Evolutionary conservation across 257 asterid species (phyloP).

Genomic region (Nicotiana sylvestris): DNA sequence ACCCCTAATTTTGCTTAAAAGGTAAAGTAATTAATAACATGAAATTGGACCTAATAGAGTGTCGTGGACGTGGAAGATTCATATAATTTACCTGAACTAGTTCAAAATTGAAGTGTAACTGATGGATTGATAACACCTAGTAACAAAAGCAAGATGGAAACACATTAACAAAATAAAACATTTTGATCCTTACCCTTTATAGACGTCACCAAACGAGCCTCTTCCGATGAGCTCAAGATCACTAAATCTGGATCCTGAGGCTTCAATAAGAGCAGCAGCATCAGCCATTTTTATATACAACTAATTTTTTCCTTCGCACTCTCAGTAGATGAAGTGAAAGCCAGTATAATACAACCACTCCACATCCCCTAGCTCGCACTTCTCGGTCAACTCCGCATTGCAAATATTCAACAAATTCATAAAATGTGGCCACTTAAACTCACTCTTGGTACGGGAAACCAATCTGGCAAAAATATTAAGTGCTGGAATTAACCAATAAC

Average conservation of each 20-base stretch:
- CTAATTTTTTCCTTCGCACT: slow-evolving; percentile 4
- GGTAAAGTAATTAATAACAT: background rate
- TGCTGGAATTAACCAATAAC: background rate
- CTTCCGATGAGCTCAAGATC: slow-evolving; percentile 91
- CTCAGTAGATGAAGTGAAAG: slow-evolving; percentile 9
- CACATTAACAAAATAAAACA: background rate
- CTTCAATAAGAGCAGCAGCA: slow-evolving; percentile 73
- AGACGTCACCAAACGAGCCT: slow-evolving; percentile 98
- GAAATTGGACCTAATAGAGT: background rate
- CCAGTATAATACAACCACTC: slow-evolving; percentile 12
- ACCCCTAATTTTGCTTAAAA: background rate
- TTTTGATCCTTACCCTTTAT: slow-evolving; percentile 64
- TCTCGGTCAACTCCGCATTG: slow-evolving; percentile 16
- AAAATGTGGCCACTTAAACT: slow-evolving; percentile 12
- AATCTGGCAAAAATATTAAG: slow-evolving; percentile 17
- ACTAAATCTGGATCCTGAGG: slow-evolving; percentile 79
- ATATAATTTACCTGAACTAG: background rate
- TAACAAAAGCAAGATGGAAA: background rate
- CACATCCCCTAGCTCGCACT: slow-evolving; percentile 5
- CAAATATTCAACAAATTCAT: slow-evolving; percentile 9
- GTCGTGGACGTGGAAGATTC: background rate
- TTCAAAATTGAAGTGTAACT: background rate
- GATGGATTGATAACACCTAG: background rate
- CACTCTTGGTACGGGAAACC: slow-evolving; percentile 11
- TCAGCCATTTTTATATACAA: slow-evolving; percentile 49